Evolutionary conservation across 2,329 filamentous ascomycete genomes (phyloP).

Genomic region (Apiospora phragmitis): DNA sequence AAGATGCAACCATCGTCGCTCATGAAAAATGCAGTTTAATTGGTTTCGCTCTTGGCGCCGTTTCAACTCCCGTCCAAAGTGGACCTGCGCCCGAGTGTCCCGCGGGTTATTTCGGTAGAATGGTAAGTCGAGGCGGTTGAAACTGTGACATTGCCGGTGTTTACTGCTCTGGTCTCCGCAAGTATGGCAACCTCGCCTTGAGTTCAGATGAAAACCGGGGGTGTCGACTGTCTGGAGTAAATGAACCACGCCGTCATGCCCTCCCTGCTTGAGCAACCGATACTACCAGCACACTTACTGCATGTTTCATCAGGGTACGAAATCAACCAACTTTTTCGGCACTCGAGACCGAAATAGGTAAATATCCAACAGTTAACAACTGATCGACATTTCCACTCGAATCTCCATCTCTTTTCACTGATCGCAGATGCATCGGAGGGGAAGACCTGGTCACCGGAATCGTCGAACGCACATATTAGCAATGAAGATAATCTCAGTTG

Average conservation of each 20-base stretch:
- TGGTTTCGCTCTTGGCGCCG: neutral
- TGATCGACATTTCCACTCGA: neutral
- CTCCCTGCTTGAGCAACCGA: neutral
- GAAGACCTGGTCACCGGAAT: too few species aligned
- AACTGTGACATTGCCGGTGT: neutral
- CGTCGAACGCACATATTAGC: neutral
- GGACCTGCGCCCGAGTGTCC: neutral
- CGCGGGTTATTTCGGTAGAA: neutral
- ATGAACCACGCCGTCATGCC: neutral
- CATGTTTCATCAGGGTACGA: neutral
- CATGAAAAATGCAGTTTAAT: neutral
- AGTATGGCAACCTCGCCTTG: neutral
- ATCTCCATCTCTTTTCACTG: neutral
- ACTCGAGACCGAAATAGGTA: neutral
- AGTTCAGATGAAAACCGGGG: slow-evolving; percentile 4
- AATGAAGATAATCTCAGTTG: neutral
- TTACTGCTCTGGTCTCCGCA: neutral
- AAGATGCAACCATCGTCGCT: neutral
- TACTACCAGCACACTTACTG: neutral
- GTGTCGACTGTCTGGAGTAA: neutral
- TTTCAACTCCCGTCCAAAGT: neutral
- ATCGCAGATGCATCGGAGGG: too few species aligned
- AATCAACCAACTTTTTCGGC: neutral
- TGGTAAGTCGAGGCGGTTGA: neutral
- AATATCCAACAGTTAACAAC: neutral